Evolutionary conservation across 805 yeast genomes (phyloP).

Genomic region (Kluyveromyces wickerhamii): DNA sequence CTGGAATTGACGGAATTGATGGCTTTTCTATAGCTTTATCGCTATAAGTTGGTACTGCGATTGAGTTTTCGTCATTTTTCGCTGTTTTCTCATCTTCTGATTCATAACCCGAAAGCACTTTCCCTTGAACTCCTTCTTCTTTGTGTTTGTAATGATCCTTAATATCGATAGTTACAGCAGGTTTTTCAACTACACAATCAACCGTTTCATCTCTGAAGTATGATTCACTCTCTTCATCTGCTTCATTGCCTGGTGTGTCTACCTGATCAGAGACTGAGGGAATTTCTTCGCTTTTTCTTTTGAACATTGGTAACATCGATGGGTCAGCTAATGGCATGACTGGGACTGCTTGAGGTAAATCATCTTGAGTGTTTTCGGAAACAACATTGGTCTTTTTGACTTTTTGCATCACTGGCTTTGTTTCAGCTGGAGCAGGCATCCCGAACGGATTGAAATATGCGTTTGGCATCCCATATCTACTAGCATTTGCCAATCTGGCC

Average conservation of each 20-base stretch:
- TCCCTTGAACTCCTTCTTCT: slow-evolving; percentile 1
- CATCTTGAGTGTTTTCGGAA: slow-evolving; percentile 6
- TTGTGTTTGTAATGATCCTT: slow-evolving; percentile 1
- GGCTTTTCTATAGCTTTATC: slow-evolving; percentile 6
- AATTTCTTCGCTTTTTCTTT: slow-evolving; percentile 7
- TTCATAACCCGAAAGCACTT: slow-evolving; percentile 14
- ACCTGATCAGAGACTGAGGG: slow-evolving; percentile 8
- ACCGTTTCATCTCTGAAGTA: slow-evolving; percentile 11
- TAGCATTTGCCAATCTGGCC: slow-evolving; percentile 90
- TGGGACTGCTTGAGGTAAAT: slow-evolving; percentile 38
- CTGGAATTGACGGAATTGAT: slow-evolving; percentile 11
- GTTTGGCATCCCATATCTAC: slow-evolving; percentile 53
- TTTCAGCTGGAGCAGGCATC: slow-evolving; percentile 22
- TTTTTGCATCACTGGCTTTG: slow-evolving; percentile 16
- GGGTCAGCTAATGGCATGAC: slow-evolving; percentile 46
- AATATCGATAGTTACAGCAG: background rate
- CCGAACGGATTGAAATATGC: slow-evolving; percentile 37
- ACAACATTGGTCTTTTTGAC: slow-evolving; percentile 12
- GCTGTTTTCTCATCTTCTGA: slow-evolving; percentile 16
- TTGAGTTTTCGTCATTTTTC: slow-evolving; percentile 2
- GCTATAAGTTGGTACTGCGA: slow-evolving; percentile 12
- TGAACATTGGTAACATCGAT: slow-evolving; percentile 23
- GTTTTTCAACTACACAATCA: background rate
- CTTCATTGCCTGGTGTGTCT: slow-evolving; percentile 57
- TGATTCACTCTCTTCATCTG: slow-evolving; percentile 47